phyloP scores from a whole-genome alignment of 23 red algal species.

The Gracilaria vermiculophylla region DNA sequence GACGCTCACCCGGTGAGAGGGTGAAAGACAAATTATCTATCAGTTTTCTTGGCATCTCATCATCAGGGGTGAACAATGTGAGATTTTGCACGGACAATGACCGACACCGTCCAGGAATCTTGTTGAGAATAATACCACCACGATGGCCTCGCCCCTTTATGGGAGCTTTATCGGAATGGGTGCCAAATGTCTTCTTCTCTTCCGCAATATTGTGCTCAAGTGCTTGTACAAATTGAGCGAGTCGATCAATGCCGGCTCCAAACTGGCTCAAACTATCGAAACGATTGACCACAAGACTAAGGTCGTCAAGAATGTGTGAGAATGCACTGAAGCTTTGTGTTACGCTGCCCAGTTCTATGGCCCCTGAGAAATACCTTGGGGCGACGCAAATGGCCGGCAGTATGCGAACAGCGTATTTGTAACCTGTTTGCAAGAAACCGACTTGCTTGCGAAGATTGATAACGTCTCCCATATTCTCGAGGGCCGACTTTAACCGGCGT shows the following conservation, averaged over 20 bases:
- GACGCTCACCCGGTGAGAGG: conserved; percentile 54
- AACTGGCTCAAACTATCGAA: conserved; percentile 92
- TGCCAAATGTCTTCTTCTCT: conserved; percentile 59
- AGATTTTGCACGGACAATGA: conserved; percentile 55
- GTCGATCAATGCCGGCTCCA: conserved; percentile 80
- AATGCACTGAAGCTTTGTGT: conserved; percentile 89
- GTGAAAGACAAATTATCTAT: conserved; percentile 67
- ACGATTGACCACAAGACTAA: conserved; percentile 83
- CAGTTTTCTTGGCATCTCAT: conserved; percentile 46
- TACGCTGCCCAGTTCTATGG: conserved; percentile 80
- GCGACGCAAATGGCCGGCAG: conserved; percentile 84
- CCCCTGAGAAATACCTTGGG: conserved; percentile 85
- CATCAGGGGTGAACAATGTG: conserved; percentile 58
- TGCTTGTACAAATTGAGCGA: conserved; percentile 82
- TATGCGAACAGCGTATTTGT: conserved; percentile 91
- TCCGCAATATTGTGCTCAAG: conserved; percentile 68
- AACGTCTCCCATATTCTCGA: conserved; percentile 70
- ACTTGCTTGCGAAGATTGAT: conserved; percentile 77
- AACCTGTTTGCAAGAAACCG: conserved; percentile 77
- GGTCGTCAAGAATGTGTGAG: conserved; percentile 84
- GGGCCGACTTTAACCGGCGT: conserved; percentile 62
- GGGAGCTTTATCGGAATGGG: background rate
- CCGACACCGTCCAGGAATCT: background rate
- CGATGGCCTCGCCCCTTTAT: background rate
- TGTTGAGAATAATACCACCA: background rate